Base-by-base conservation (phyloP, 2,329 filamentous ascomycete genomes). In the Xylariaceae sp. region DNA sequence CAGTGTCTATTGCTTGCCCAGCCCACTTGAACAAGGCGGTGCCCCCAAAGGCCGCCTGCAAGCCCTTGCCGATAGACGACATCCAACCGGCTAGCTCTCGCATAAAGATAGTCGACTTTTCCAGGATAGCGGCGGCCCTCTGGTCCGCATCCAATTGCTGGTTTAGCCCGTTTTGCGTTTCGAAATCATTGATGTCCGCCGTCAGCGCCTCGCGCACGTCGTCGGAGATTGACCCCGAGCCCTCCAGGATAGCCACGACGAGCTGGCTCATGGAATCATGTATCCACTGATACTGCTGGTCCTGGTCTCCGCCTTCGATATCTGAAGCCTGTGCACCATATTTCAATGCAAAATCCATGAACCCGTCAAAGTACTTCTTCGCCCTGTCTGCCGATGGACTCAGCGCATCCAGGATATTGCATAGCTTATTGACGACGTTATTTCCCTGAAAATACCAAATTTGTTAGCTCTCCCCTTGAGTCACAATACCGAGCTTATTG, bases 341-440 rank as follows among this genome's bases (percentile, higher is more conserved):
- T 13, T 21, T 13, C 30, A 6, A n/a, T 12, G 45, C 45, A 26
- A 36, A 47, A 6, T 32, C 32, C 45, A 47, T 39, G 34, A 47
- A 36, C 8, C 16, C 32, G 5, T 46, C 26, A 18, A 46, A 46
- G 10, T 36, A 46, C 19, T 46, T 15, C n/a, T 46, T 18, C 4
- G 44, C 44, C 5, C 12, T 34, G 16, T 46, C 44, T 6, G 16
- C 18, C 15, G 44, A 36, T 36, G 44, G n/a, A n/a, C 16, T 36
- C 12, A 46, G 44, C 5, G 10, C 32, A 36, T 46, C 32, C 7
- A 46, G n/a, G 16, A 46, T 34, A 16, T 21, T 21, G 18, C 44
- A 46, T 46, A 34, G 29, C 32, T 36, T 46, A 22, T 46, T 46
- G 44, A 46, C 32, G 30, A 36, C 44, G 22, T 46, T 46, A 15